Evolutionary conservation across 208 protist species (phyloP).

Genomic region (Trypanosoma theileri): DNA sequence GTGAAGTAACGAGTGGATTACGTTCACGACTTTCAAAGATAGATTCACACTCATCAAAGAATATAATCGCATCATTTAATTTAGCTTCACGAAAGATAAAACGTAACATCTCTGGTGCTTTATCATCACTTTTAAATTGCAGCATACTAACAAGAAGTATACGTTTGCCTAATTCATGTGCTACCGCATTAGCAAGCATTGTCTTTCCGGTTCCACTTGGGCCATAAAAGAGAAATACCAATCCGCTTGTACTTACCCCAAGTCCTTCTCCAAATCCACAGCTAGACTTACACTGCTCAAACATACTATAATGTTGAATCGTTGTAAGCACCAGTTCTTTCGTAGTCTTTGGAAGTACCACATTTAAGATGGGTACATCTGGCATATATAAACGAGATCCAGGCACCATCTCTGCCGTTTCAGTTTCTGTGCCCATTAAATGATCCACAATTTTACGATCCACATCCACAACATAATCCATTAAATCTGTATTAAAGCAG

Average conservation of each 20-base stretch:
- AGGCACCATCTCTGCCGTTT: conserved; percentile 90
- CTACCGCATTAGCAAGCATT: conserved; percentile 93
- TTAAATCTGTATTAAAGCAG: conserved; percentile 90
- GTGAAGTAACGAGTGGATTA: conserved; percentile 80
- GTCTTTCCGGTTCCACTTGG: conserved; percentile 93
- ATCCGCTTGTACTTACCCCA: conserved; percentile 51
- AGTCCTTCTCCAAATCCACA: conserved; percentile 83
- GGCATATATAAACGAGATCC: conserved; percentile 85
- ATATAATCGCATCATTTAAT: conserved; percentile 90
- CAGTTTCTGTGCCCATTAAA: conserved; percentile 85
- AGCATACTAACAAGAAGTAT: conserved; percentile 87
- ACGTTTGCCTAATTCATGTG: conserved; percentile 82
- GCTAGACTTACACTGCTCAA: conserved; percentile 72
- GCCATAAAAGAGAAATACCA: conserved; percentile 93
- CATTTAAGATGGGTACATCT: conserved; percentile 71
- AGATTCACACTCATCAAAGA: conserved; percentile 94
- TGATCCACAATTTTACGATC: conserved; percentile 93
- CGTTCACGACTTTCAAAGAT: conserved; percentile 87
- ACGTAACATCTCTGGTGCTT: conserved; percentile 71
- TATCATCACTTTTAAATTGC: conserved; percentile 71
- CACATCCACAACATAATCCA: conserved; percentile 91
- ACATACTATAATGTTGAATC: conserved; percentile 86
- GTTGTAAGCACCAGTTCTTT: conserved; percentile 83
- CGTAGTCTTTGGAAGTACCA: conserved; percentile 76
- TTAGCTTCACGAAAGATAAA: conserved; percentile 93